These are phyloP conservation scores for Chalciporus sphaerocephalus DNA, from an alignment of 768 basidiomycete species.

Conservation along the genomic window DNA sequence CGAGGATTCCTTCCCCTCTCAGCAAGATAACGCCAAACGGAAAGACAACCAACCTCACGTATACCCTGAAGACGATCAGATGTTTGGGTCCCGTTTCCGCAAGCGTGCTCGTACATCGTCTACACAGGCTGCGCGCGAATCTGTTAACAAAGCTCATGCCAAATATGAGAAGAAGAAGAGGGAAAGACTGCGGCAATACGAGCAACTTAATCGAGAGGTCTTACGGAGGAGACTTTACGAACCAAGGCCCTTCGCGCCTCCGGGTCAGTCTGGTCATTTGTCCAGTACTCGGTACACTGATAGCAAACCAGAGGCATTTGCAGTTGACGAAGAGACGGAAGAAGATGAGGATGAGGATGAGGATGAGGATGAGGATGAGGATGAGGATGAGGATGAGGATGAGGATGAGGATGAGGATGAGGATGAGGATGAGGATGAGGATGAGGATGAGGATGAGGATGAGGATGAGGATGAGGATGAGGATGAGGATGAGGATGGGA, in stretches of 20 bases:
- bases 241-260: conserved; percentile 29
- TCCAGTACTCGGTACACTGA: conserved; percentile 6
- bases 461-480: not conserved
- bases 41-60: conserved; percentile 31
- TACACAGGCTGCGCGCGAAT: conserved; percentile 38
- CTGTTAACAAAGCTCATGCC: conserved; percentile 33
- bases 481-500: no score
- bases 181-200: conserved; percentile 36
- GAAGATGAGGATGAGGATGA: not conserved
- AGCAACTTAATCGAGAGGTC: conserved; percentile 35
- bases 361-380: not conserved
- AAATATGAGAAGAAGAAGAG: conserved; percentile 42
- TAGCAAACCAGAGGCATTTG: conserved; percentile 3
- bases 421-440: not conserved
- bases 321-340: conserved; percentile 16
- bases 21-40: conserved; percentile 36
- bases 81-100: conserved; percentile 27
- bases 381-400: not conserved
- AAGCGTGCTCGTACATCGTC: conserved; percentile 54
- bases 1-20: conserved; percentile 15
- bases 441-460: not conserved
- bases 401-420: conserved; percentile 1
- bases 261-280: conserved; percentile 13
- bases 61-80: conserved; percentile 23
- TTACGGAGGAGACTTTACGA: conserved; percentile 39